Percentiles rank a stretch among this genome's conserved stretches.
Evolutionary conservation across 2,329 filamentous ascomycete species (phyloP).

Genomic region (Epichloe brachyelytri): DNA sequence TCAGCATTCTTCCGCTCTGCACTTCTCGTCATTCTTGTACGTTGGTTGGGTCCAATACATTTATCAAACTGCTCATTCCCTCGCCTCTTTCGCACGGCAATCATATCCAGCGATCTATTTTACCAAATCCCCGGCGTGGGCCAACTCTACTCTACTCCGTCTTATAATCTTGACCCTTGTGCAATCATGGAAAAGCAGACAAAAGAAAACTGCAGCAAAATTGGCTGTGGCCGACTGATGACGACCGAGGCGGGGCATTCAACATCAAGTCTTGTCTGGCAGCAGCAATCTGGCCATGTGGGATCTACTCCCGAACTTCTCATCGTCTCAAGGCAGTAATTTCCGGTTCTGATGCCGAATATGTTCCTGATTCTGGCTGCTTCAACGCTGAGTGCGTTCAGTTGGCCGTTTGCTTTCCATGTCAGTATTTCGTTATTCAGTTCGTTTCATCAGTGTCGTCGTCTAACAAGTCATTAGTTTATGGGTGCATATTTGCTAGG

Average conservation of each 20-base stretch:
- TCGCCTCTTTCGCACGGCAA: not conserved
- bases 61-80: not conserved
- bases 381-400: constrained; percentile 14
- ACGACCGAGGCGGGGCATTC: not conserved
- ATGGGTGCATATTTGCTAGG: constrained; percentile 14
- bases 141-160: constrained; percentile 2
- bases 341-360: constrained; percentile 9
- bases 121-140: constrained; percentile 8
- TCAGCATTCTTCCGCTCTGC: not conserved
- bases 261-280: constrained; percentile 5
- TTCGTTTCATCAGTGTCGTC: not conserved
- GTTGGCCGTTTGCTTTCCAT: constrained; percentile 15
- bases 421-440: constrained; percentile 8
- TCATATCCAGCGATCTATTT: not conserved
- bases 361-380: constrained; percentile 7
- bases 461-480: constrained; percentile 14
- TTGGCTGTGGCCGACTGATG: constrained; percentile 9
- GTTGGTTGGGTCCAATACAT: not conserved
- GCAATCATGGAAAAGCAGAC: constrained; percentile 12
- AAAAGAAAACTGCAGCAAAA: constrained; percentile 2
- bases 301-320: constrained; percentile 15
- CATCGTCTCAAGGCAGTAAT: constrained; percentile 13
- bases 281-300: constrained; percentile 13
- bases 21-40: not conserved
- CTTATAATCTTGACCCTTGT: constrained; percentile 6